Evolutionary conservation across 2,329 filamentous ascomycete genomes (phyloP).

Genomic region (Microcyclospora pomicola): DNA sequence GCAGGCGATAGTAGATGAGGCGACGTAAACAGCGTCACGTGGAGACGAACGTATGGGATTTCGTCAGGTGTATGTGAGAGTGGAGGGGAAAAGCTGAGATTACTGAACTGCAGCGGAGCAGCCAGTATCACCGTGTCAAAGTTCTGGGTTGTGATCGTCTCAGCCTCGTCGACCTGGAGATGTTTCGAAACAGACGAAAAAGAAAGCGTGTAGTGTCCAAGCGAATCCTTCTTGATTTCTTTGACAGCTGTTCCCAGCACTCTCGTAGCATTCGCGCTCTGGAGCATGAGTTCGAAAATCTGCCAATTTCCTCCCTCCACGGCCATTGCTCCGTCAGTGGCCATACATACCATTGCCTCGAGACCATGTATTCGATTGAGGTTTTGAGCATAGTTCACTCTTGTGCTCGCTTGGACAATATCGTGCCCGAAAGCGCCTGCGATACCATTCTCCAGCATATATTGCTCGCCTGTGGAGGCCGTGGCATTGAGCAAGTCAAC

Average conservation of each 20-base stretch:
- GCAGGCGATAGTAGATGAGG: slow-evolving; percentile 54
- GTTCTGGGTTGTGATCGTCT: background rate
- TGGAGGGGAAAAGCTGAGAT: slow-evolving; percentile 40
- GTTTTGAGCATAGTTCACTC: slow-evolving; percentile 92
- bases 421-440: slow-evolving; percentile 56
- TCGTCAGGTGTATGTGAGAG: slow-evolving; percentile 47
- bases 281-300: slow-evolving; percentile 76
- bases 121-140: slow-evolving; percentile 59
- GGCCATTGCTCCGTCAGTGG: slow-evolving; percentile 67
- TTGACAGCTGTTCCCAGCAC: slow-evolving; percentile 55
- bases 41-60: slow-evolving; percentile 73
- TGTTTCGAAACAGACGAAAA: background rate
- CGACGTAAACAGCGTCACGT: slow-evolving; percentile 82
- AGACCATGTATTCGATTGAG: slow-evolving; percentile 74
- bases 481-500: slow-evolving; percentile 55
- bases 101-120: slow-evolving; percentile 66
- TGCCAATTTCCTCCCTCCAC: slow-evolving; percentile 83
- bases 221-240: slow-evolving; percentile 33
- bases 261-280: slow-evolving; percentile 46
- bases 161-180: background rate
- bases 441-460: slow-evolving; percentile 55
- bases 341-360: slow-evolving; percentile 84
- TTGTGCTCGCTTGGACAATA: slow-evolving; percentile 76
- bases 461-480: slow-evolving; percentile 57
- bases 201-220: background rate